Conservation (phyloP, 768 basidiomycete genomes). For the Cystobasidiopsis lactophilus region DNA sequence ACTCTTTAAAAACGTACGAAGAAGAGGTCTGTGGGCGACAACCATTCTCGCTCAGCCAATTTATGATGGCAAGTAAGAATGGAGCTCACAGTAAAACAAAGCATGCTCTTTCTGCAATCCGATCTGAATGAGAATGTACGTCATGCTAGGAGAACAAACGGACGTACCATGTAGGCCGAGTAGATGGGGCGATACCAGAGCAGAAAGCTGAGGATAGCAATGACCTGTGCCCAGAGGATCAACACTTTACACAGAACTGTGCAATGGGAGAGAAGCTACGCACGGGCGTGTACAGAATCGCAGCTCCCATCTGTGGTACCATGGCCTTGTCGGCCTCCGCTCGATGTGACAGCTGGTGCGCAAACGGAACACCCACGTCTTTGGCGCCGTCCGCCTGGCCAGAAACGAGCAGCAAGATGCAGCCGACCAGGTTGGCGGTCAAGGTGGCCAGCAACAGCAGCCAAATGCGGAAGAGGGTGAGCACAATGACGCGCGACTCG, state of each 20-base stretch:
- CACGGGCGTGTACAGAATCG: conserved; percentile 55
- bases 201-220: conserved; percentile 58
- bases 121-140: conserved; percentile 78
- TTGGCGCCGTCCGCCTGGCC: conserved; percentile 38
- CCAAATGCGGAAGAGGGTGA: conserved; percentile 81
- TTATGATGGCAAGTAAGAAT: conserved; percentile 6
- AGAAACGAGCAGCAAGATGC: conserved; percentile 58
- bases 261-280: no score
- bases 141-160: not conserved
- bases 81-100: conserved; percentile 64
- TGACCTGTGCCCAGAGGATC: no score
- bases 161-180: not conserved
- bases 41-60: conserved; percentile 15
- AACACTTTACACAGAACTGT: no score
- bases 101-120: conserved; percentile 84
- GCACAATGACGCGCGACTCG: conserved; percentile 51
- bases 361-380: not conserved
- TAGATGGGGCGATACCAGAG: conserved; percentile 41
- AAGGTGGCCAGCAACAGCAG: conserved; percentile 63
- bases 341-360: not conserved
- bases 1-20: no score
- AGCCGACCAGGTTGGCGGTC: conserved; percentile 71
- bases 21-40: conserved; percentile 49
- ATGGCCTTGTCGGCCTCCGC: not conserved
- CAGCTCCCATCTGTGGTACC: conserved; percentile 55